These are phyloP conservation scores for Backusella psychrophila DNA, from an alignment of 192 early-diverging fungal species.

Conservation along the genomic window DNA sequence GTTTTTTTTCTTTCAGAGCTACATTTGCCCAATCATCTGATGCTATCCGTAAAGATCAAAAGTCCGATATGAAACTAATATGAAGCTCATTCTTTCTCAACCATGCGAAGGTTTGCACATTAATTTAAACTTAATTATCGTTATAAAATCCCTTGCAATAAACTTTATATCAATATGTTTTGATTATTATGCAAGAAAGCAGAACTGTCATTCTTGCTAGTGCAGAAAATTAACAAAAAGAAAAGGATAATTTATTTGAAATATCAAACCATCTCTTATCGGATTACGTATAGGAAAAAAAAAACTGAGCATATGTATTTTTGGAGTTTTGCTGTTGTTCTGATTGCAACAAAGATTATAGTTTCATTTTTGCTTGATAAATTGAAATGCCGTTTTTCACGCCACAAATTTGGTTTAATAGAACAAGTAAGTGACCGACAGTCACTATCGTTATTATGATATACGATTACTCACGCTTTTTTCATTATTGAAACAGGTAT, in stretches of 20 bases:
- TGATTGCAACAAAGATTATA: neutral
- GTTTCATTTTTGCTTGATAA: neutral
- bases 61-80: neutral
- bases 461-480: neutral
- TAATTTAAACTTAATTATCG: no score
- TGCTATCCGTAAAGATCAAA: constrained; percentile 1
- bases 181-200: no score
- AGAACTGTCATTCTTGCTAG: no score
- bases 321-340: neutral
- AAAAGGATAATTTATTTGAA: no score
- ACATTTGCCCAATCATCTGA: neutral
- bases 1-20: neutral
- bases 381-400: neutral
- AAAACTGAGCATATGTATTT: neutral
- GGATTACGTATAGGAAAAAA: neutral
- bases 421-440: neutral
- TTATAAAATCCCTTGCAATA: no score
- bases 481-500: neutral
- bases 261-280: neutral
- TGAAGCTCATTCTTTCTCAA: neutral
- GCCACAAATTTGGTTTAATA: neutral
- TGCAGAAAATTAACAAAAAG: no score
- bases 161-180: no score
- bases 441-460: neutral
- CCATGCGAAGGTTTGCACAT: no score